Conservation (phyloP, 345 rosid genomes). For the Rhodomyrtus tomentosa region DNA sequence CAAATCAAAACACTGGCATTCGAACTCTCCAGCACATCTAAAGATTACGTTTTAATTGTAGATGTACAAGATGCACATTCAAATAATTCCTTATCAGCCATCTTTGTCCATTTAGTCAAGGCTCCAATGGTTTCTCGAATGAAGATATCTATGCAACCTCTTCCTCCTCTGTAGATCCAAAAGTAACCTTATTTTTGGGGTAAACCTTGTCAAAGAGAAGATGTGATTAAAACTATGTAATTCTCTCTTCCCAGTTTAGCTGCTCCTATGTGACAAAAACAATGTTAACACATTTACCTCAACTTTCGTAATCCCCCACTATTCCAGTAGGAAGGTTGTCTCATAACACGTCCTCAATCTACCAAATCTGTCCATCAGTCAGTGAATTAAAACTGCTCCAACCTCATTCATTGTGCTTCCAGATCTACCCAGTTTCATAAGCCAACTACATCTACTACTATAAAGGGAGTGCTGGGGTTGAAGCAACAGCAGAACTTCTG, state of each 20-base stretch:
- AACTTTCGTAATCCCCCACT: not conserved
- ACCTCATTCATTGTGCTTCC: not conserved
- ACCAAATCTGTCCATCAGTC: not conserved
- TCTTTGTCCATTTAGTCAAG: not conserved
- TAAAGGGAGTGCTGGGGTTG: not conserved
- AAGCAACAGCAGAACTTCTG: not conserved
- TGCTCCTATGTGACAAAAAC: not conserved
- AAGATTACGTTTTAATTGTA: not conserved
- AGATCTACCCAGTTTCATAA: not conserved
- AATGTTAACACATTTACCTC: not conserved
- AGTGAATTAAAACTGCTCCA: not conserved
- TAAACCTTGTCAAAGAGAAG: not conserved
- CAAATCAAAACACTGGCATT: not conserved
- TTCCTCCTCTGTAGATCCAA: not conserved
- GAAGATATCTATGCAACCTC: not conserved
- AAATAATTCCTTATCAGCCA: not conserved
- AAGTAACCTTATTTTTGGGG: not conserved
- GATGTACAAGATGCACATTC: not conserved
- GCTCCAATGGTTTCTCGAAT: not conserved
- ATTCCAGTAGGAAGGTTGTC: not conserved
- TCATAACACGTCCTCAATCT: not conserved
- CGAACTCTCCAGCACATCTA: not conserved
- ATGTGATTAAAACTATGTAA: not conserved
- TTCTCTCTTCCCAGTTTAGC: not conserved
- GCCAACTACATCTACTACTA: not conserved